Evolutionary conservation across 2,329 filamentous ascomycete genomes (phyloP).

Genomic region (Stachybotrys echinatus): DNA sequence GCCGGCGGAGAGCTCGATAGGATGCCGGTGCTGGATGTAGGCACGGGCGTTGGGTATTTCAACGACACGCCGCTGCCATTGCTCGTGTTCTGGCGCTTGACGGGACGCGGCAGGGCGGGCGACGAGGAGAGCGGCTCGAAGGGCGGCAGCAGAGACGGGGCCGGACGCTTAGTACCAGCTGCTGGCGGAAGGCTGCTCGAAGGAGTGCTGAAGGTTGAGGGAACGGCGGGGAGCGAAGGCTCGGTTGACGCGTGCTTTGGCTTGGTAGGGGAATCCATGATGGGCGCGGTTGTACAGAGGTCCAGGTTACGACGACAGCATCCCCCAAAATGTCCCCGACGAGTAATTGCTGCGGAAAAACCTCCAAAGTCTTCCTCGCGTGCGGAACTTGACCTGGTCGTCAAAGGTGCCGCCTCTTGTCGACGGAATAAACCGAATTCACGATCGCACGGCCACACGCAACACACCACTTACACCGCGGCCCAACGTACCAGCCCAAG

Average conservation of each 20-base stretch:
- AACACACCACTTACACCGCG: neutral
- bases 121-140: constrained; percentile 80
- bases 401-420: neutral
- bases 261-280: constrained; percentile 37
- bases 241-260: constrained; percentile 21
- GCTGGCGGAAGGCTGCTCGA: constrained; percentile 14
- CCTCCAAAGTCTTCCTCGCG: neutral
- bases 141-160: constrained; percentile 64
- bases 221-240: constrained; percentile 26
- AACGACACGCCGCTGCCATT: constrained; percentile 42
- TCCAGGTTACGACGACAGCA: constrained; percentile 4
- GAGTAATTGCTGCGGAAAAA: neutral
- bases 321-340: neutral
- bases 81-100: constrained; percentile 58
- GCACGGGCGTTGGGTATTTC: constrained; percentile 89
- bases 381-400: neutral
- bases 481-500: neutral
- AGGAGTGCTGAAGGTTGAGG: constrained; percentile 7
- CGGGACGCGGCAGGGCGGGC: constrained; percentile 61
- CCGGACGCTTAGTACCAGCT: constrained; percentile 53
- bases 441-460: neutral
- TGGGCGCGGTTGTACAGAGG: constrained; percentile 7
- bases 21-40: constrained; percentile 89
- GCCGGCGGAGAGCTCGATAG: constrained; percentile 77
- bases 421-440: constrained; percentile 9